These are phyloP conservation scores for Grammothele lineata DNA, from an alignment of 768 basidiomycete genomes.

Conservation along the genomic window DNA sequence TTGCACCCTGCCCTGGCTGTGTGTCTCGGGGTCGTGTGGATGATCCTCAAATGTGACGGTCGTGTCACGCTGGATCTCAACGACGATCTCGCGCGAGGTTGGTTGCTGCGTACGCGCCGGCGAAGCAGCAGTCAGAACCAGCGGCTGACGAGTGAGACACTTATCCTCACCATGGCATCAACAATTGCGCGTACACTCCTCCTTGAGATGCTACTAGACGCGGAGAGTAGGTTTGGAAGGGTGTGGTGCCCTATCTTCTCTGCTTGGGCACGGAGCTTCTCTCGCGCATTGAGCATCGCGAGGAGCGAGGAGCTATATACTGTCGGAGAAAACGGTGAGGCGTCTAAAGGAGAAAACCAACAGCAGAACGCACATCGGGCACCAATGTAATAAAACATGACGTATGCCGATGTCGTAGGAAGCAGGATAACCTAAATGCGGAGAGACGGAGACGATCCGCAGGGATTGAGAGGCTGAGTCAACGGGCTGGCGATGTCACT, in stretches of 20 bases:
- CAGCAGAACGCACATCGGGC: constrained; percentile 7
- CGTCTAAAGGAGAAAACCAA: too few species aligned
- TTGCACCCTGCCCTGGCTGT: background rate
- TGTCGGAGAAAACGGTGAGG: too few species aligned
- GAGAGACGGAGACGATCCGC: background rate
- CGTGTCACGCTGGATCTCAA: constrained; percentile 8
- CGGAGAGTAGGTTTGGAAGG: background rate
- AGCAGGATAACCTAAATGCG: constrained; percentile 2
- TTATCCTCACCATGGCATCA: background rate
- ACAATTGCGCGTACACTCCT: background rate
- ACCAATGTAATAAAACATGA: constrained; percentile 15
- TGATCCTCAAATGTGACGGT: constrained; percentile 5
- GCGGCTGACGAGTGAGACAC: too few species aligned
- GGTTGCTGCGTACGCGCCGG: too few species aligned
- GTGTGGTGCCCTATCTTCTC: constrained; percentile 5
- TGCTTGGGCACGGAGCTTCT: constrained; percentile 3
- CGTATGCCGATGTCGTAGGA: constrained; percentile 10
- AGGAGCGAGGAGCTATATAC: constrained; percentile 13
- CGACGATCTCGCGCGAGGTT: background rate
- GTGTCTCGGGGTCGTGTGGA: background rate
- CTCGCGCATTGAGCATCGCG: constrained; percentile 12
- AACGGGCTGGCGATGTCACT: too few species aligned
- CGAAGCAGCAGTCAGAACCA: too few species aligned
- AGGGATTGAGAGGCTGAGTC: too few species aligned
- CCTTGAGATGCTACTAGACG: background rate